Evolutionary conservation across 1,284 basidiomycete genomes (phyloP).

Genomic region (Tilletia caries): DNA sequence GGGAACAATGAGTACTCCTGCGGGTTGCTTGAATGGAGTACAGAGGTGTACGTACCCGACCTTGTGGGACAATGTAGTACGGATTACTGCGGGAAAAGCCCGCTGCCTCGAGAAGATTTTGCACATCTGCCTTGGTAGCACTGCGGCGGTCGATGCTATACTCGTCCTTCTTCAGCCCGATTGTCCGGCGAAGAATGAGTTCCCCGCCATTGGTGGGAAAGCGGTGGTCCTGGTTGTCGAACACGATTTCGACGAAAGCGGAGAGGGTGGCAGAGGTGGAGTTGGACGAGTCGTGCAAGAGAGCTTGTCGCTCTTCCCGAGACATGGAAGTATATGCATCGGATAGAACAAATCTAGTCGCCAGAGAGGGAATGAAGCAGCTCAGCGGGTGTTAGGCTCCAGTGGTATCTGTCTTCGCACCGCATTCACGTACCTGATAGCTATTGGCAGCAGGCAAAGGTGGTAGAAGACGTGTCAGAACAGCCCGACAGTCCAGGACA

Average conservation of each 20-base stretch:
- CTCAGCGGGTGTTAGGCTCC: no score
- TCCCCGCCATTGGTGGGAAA: slow-evolving; percentile 59
- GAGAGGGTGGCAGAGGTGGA: slow-evolving; percentile 78
- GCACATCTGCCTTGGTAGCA: slow-evolving; percentile 91
- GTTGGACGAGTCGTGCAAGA: slow-evolving; percentile 88
- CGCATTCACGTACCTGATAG: slow-evolving; percentile 55
- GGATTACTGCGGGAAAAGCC: slow-evolving; percentile 97
- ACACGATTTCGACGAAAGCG: slow-evolving; percentile 71
- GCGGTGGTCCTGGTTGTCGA: slow-evolving; percentile 65
- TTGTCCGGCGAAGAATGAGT: slow-evolving; percentile 62
- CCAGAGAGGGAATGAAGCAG: neutral
- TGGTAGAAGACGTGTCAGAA: neutral
- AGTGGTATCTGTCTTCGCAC: neutral
- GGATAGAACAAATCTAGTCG: slow-evolving; percentile 85
- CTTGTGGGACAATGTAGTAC: slow-evolving; percentile 98
- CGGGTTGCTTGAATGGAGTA: slow-evolving; percentile 5
- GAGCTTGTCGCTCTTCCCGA: slow-evolving; percentile 82
- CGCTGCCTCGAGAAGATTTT: slow-evolving; percentile 63
- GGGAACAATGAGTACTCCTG: neutral
- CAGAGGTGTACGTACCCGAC: slow-evolving; percentile 66
- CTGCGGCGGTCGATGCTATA: slow-evolving; percentile 95
- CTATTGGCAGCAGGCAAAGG: neutral
- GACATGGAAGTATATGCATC: slow-evolving; percentile 96
- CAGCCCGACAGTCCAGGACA: no score
- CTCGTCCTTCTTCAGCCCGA: slow-evolving; percentile 97